A percentile compares a stretch with the other conserved stretches of the same genome.
phyloP scores from a whole-genome alignment of 768 basidiomycete genomes.

The Trametes meyenii region DNA sequence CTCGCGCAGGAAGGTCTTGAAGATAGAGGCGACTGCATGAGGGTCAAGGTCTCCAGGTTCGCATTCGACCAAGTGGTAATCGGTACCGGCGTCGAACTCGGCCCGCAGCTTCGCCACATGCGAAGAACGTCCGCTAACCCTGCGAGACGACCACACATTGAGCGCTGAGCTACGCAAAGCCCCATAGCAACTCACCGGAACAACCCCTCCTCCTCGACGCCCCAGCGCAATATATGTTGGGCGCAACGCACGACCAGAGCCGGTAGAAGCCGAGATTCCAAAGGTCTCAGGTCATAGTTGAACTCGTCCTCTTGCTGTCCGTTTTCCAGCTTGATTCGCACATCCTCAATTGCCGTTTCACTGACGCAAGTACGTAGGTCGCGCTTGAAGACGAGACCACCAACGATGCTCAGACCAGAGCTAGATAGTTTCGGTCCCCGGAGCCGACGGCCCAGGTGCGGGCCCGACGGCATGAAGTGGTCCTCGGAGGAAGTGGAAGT shows the following conservation, averaged over 20 bases:
- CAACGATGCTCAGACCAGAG: slow-evolving; percentile 34
- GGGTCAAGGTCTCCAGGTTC: slow-evolving; percentile 90
- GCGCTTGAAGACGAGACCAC: slow-evolving; percentile 69
- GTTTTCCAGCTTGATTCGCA: slow-evolving; percentile 18
- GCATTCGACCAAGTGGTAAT: slow-evolving; percentile 79
- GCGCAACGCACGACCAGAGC: slow-evolving; percentile 82
- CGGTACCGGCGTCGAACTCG: slow-evolving; percentile 87
- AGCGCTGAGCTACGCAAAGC: background rate
- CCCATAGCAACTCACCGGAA: slow-evolving; percentile 61
- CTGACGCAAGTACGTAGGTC: slow-evolving; percentile 56
- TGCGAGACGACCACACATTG: slow-evolving; percentile 34
- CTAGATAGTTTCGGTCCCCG: slow-evolving; percentile 53
- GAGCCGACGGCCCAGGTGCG: slow-evolving; percentile 56
- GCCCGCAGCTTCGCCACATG: slow-evolving; percentile 74
- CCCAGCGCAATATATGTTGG: slow-evolving; percentile 82
- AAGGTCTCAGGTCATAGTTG: slow-evolving; percentile 21
- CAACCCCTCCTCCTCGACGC: slow-evolving; percentile 82
- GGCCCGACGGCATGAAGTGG: slow-evolving; percentile 45
- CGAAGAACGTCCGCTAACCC: slow-evolving; percentile 81
- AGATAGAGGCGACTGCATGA: slow-evolving; percentile 90
- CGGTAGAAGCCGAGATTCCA: slow-evolving; percentile 51
- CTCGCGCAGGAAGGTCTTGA: slow-evolving; percentile 92
- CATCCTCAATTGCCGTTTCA: slow-evolving; percentile 52
- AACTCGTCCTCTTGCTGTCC: slow-evolving; percentile 11
- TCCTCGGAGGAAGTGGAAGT: slow-evolving; percentile 52